Percentiles rank a stretch among this genome's conserved stretches.
phyloP scores from a whole-genome alignment of 2,329 filamentous ascomycete genomes.

The Botrytis deweyae region DNA sequence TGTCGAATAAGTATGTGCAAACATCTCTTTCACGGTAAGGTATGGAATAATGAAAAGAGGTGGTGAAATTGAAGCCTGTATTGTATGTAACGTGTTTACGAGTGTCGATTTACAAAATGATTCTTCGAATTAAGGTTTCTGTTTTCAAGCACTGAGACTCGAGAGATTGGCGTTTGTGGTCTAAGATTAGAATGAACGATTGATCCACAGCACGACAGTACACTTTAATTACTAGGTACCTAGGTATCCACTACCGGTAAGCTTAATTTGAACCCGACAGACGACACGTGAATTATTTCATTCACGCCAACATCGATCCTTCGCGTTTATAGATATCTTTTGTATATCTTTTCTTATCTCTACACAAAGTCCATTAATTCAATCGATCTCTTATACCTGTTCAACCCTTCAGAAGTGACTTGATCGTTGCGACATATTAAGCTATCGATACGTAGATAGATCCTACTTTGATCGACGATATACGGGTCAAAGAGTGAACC shows the following conservation, averaged over 20 bases:
- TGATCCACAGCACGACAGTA: background rate
- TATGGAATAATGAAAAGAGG: background rate
- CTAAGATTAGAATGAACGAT: background rate
- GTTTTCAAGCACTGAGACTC: slow-evolving; percentile 1
- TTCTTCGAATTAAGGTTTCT: slow-evolving; percentile 8
- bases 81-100: background rate
- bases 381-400: too few relatives aligned
- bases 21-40: background rate
- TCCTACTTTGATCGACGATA: background rate
- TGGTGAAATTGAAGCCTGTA: background rate
- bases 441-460: background rate
- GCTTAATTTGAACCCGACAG: background rate
- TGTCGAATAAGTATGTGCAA: background rate
- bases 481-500: background rate
- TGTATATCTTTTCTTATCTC: background rate
- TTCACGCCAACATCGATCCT: background rate
- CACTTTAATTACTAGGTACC: background rate
- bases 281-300: slow-evolving; percentile 4
- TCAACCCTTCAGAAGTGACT: background rate
- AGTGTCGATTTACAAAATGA: slow-evolving; percentile 2
- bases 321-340: background rate
- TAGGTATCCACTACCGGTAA: background rate
- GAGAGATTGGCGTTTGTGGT: background rate
- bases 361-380: background rate
- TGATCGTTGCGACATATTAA: background rate